A percentile compares a stretch with the other conserved stretches of the same genome.
phyloP scores from a whole-genome alignment of 1,139 yeast species.

The Magnusiomyces fungicola region DNA sequence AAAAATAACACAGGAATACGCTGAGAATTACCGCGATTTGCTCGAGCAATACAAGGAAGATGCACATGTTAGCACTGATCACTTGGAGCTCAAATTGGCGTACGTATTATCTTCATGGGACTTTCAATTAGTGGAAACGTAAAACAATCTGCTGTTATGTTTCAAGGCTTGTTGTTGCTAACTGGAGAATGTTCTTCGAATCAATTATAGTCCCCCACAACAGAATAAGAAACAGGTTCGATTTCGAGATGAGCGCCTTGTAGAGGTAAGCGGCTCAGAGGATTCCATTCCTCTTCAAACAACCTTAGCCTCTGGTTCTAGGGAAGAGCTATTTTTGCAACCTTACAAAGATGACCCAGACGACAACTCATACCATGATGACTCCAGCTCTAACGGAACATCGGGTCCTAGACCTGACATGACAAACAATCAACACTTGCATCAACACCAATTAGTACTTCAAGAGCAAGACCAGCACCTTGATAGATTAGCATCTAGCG shows the following conservation, averaged over 20 bases:
- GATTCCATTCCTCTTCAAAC: slow-evolving; percentile 11
- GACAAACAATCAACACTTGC: slow-evolving; percentile 38
- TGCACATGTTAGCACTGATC: neutral
- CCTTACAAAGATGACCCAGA: slow-evolving; percentile 44
- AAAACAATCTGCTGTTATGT: too few species aligned
- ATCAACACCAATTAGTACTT: slow-evolving; percentile 60
- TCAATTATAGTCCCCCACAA: neutral
- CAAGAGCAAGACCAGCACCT: slow-evolving; percentile 56
- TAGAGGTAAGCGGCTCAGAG: neutral
- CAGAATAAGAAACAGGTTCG: neutral
- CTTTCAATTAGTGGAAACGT: too few species aligned
- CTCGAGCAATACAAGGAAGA: slow-evolving; percentile 4
- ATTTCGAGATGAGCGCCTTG: slow-evolving; percentile 2
- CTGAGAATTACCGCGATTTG: slow-evolving; percentile 7
- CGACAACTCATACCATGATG: slow-evolving; percentile 20
- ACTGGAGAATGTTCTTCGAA: too few species aligned
- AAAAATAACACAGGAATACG: neutral
- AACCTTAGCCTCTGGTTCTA: neutral
- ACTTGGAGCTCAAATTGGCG: neutral
- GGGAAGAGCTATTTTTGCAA: slow-evolving; percentile 26
- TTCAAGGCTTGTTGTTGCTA: too few species aligned
- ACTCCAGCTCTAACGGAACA: slow-evolving; percentile 17
- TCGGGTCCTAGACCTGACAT: neutral
- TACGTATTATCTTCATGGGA: neutral
- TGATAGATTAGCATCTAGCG: slow-evolving; percentile 51